These are phyloP conservation scores for Albifimbria verrucaria DNA, from an alignment of 2,329 filamentous ascomycete genomes.

Conservation along the genomic window DNA sequence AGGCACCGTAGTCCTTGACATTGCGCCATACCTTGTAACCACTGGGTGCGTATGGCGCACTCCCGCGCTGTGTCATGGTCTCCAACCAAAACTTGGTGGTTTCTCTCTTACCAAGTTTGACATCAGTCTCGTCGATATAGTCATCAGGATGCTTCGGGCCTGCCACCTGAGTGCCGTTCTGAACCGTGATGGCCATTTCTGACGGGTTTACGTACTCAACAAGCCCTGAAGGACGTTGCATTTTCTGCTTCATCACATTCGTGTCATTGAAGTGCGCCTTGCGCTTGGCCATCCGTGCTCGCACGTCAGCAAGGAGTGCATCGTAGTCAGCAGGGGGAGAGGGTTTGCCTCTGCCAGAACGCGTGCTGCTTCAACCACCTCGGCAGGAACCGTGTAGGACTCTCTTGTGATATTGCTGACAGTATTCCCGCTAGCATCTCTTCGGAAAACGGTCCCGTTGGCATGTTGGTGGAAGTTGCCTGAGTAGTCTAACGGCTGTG, in stretches of 20 bases:
- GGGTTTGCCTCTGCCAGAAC: too few species aligned
- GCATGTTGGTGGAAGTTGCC: too few species aligned
- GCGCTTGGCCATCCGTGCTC: slow-evolving; percentile 3
- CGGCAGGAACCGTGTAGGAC: too few species aligned
- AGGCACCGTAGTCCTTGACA: slow-evolving; percentile 36
- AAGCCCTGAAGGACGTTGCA: slow-evolving; percentile 5
- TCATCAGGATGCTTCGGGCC: too few species aligned
- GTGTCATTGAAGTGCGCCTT: slow-evolving; percentile 5
- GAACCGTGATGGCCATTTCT: slow-evolving; percentile 1
- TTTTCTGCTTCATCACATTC: slow-evolving; percentile 9
- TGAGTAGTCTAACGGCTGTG: slow-evolving; percentile 4
- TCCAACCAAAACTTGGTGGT: slow-evolving; percentile 4
- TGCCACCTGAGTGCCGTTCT: too few species aligned
- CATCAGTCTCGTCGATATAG: not conserved
- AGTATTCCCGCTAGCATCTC: too few species aligned
- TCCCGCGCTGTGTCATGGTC: slow-evolving; percentile 3
- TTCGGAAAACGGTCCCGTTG: too few species aligned
- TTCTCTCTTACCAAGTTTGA: not conserved
- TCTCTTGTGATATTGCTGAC: too few species aligned
- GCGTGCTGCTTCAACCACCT: too few species aligned
- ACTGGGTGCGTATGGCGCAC: slow-evolving; percentile 10
- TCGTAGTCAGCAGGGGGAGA: slow-evolving; percentile 4
- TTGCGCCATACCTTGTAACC: slow-evolving; percentile 26
- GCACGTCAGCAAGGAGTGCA: too few species aligned
- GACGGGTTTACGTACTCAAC: slow-evolving; percentile 3